Conservation (phyloP, 1,284 basidiomycete species). For the Tilletia setariae region DNA sequence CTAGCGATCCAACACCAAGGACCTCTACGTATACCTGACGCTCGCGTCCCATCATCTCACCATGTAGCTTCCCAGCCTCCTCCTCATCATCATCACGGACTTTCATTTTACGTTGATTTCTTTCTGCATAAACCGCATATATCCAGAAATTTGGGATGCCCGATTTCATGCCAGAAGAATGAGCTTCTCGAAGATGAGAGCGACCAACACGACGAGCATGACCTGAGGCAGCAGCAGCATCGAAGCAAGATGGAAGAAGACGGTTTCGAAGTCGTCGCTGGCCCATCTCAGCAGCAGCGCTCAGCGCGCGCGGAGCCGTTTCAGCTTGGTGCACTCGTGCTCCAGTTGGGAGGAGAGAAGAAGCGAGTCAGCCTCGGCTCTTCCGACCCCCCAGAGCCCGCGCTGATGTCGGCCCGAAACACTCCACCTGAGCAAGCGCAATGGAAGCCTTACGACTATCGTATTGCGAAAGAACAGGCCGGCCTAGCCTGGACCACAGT, state of each 20-base stretch:
- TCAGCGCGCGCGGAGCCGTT: not conserved
- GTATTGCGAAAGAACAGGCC: not conserved
- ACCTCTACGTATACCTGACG: constrained; percentile 15
- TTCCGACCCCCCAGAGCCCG: too few relatives aligned
- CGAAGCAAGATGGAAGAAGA: not conserved
- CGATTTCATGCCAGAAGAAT: too few relatives aligned
- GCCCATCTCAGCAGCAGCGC: not conserved
- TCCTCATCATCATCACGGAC: too few relatives aligned
- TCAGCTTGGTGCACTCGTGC: not conserved
- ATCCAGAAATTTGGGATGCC: too few relatives aligned
- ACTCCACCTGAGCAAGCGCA: too few relatives aligned
- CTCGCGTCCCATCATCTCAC: too few relatives aligned
- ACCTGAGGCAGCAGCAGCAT: too few relatives aligned
- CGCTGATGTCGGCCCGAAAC: not conserved
- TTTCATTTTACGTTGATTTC: too few relatives aligned
- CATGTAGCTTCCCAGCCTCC: too few relatives aligned
- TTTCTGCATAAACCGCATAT: too few relatives aligned
- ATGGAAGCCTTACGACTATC: not conserved
- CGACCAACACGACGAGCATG: too few relatives aligned
- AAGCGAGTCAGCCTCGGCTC: not conserved
- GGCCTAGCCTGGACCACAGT: not conserved
- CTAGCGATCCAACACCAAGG: constrained; percentile 22
- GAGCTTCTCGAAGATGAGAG: too few relatives aligned
- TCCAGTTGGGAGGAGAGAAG: not conserved
- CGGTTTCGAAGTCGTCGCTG: not conserved